phyloP scores from a whole-genome alignment of 2,329 filamentous ascomycete species.

The Colletotrichum higginsianum region DNA sequence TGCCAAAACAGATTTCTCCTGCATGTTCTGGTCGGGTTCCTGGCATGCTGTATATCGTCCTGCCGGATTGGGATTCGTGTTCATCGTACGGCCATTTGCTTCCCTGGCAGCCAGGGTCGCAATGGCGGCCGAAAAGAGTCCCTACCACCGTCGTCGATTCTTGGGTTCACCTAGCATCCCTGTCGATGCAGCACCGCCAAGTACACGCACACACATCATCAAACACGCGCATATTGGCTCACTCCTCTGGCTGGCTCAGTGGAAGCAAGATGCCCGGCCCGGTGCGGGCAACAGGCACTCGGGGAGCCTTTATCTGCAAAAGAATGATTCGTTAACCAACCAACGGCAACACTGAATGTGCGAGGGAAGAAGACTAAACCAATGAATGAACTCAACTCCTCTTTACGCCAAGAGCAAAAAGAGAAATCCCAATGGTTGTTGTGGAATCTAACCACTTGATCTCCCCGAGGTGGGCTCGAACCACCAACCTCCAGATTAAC shows the following conservation, averaged over 20 bases:
- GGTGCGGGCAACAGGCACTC: too few relatives aligned
- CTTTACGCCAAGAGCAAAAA: background rate
- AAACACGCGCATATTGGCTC: slow-evolving; percentile 27
- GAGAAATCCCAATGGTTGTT: rapidly evolving
- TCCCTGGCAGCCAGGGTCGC: background rate
- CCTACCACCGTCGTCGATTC: background rate
- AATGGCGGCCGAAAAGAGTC: background rate
- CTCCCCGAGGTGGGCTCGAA: slow-evolving; percentile 38
- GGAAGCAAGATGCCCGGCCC: too few relatives aligned
- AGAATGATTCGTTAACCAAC: too few relatives aligned
- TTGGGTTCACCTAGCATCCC: background rate
- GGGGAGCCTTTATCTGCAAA: too few relatives aligned
- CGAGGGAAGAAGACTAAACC: too few relatives aligned
- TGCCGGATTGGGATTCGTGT: slow-evolving; percentile 1
- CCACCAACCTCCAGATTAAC: slow-evolving; percentile 43
- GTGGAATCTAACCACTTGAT: background rate
- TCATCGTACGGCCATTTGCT: background rate
- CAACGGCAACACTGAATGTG: too few relatives aligned
- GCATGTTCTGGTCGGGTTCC: background rate
- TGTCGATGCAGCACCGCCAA: slow-evolving; percentile 15
- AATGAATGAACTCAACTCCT: too few relatives aligned
- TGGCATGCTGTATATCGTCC: slow-evolving; percentile 3
- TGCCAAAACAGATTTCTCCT: slow-evolving; percentile 7
- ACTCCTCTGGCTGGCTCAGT: background rate
- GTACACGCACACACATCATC: background rate